Percentiles rank a stretch among this genome's conserved stretches.
phyloP scores from a whole-genome alignment of 208 protist genomes.

The Trypanosoma congolense region DNA sequence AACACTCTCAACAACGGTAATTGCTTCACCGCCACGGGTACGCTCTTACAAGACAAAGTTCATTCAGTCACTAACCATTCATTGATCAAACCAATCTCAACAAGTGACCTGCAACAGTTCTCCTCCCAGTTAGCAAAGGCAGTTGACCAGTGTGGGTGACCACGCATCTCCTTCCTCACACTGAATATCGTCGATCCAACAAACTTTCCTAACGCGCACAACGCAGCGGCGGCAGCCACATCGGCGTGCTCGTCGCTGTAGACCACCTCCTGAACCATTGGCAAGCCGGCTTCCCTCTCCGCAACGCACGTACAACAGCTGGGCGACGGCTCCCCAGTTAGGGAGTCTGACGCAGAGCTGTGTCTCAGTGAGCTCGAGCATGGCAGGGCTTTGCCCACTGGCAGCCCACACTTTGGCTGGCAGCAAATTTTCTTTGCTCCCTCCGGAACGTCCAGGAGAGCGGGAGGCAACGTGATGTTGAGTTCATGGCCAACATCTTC shows the following conservation, averaged over 20 bases:
- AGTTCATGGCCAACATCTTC: background rate
- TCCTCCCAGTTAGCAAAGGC: slow-evolving; percentile 52
- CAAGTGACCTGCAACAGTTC: slow-evolving; percentile 49
- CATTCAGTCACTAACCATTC: slow-evolving; percentile 45
- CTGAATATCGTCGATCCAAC: slow-evolving; percentile 35
- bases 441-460: background rate
- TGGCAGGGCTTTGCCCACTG: background rate
- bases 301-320: too few relatives aligned
- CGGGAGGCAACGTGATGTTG: background rate
- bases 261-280: background rate
- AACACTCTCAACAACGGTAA: too few relatives aligned
- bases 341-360: background rate
- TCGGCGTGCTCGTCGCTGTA: slow-evolving; percentile 25
- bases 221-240: slow-evolving; percentile 40
- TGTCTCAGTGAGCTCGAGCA: background rate
- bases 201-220: slow-evolving; percentile 72
- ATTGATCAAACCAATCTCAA: slow-evolving; percentile 70
- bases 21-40: too few relatives aligned
- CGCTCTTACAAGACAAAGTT: background rate
- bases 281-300: too few relatives aligned
- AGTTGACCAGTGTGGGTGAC: slow-evolving; percentile 34
- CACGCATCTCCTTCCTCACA: slow-evolving; percentile 61
- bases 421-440: background rate
- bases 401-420: background rate
- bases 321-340: background rate